Evolutionary conservation across 345 rosid species (phyloP), one percentile per base, ranked within the genome.

Genomic region (Camelina hispida): DNA sequence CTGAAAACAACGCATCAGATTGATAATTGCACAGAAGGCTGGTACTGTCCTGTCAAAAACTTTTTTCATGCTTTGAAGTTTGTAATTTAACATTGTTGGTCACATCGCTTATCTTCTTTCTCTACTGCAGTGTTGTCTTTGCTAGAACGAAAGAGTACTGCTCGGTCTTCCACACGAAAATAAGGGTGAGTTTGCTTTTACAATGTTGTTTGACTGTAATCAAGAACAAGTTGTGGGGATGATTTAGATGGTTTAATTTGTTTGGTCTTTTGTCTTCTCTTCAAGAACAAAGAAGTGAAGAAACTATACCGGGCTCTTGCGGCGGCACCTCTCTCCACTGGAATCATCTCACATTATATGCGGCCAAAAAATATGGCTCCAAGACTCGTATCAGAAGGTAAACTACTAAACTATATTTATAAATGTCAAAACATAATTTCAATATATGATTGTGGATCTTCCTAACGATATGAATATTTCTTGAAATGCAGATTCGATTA

Each of bases 1-100:
- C 73, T 94, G 77, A 79, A 66, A 76, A 91, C 97, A 62, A 94
- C 98, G 46, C 98, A 94, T 85, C 96, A 94, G 81, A 94, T 94
- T 68, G 98, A 91, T 84, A 94, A 94, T 62, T 94, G 98, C 83
- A 86, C 97, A 53, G 98, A 89, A 80, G 98, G 98, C 81, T 94
- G 97, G 97, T 93, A 87, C 58, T 38, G 15, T 62, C 40, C 6
- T 62, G 44, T 54, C 0, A 43, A 25, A 18, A 34, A 38, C 17
- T 1, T 3, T 59, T 59, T 15, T 65, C 40, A 51, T 82, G 67
- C 65, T 23, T 63, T 48, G 7, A 57, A 38, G 37, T 68, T 48
- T 34, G 73, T 63, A 44, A 46, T 23, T 52, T 46, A 61, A 28
- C 56, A 72, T 59, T 18, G 37, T 0, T 2, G 13, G 4, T 37